A percentile compares a stretch with the other conserved stretches of the same genome.
phyloP scores from a whole-genome alignment of 495 filamentous ascomycete species.

The Aspergillus sparsus region DNA sequence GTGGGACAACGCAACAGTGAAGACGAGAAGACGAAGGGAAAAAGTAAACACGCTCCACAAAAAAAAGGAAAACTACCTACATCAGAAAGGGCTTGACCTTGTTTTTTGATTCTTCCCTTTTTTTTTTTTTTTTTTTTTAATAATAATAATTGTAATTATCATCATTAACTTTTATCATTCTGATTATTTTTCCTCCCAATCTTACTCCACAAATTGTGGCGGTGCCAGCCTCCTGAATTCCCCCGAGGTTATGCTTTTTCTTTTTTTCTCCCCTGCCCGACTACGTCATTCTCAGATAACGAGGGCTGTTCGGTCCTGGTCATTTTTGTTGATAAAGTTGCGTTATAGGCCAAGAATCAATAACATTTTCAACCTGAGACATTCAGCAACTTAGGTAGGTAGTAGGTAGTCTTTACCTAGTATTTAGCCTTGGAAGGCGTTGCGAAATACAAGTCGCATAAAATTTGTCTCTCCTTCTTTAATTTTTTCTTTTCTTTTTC shows the following conservation, averaged over 20 bases:
- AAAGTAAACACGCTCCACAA: background rate
- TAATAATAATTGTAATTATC: too few relatives aligned
- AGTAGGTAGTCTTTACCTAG: too few relatives aligned
- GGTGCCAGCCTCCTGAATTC: background rate
- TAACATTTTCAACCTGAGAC: too few relatives aligned
- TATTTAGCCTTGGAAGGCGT: too few relatives aligned
- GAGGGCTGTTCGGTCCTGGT: too few relatives aligned
- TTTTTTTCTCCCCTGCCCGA: background rate
- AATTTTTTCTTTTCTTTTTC: too few relatives aligned
- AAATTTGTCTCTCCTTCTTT: too few relatives aligned
- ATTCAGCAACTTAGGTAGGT: too few relatives aligned
- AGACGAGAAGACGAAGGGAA: background rate
- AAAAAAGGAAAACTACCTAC: background rate
- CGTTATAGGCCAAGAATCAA: too few relatives aligned
- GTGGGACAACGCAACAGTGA: background rate
- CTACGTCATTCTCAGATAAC: background rate
- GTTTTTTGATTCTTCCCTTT: background rate
- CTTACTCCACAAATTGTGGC: background rate
- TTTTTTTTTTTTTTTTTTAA: background rate
- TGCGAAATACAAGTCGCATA: too few relatives aligned
- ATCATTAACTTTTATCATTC: background rate
- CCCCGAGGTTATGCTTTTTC: background rate
- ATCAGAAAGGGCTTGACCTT: background rate
- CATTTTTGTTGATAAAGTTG: too few relatives aligned
- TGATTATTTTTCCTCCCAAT: background rate